Evolutionary conservation across 1,139 yeast species (phyloP), one percentile per base, ranked within the genome.

Genomic region (Saccharomyces hybrid): DNA sequence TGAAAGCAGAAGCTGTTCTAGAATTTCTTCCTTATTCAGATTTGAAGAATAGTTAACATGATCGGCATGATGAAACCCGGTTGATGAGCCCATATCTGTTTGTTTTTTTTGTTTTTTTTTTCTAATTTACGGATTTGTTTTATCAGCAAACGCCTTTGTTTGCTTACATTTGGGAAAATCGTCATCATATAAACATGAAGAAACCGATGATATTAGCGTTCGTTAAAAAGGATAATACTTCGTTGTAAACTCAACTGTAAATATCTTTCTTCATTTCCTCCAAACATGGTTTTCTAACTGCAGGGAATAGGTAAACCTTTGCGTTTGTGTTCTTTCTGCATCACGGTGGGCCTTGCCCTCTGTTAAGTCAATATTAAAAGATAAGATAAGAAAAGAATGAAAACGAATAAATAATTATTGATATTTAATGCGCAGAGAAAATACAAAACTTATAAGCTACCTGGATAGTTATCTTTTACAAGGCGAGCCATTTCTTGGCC

Each of bases 1-100:
- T 1, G 90, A 80, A 1, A 88, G 57, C 3, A 88, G 71, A 54
- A 75, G 76, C 56, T 83, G 80, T 19, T 19, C 44, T 9, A 38
- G 44, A 34, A 91, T 76, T 6, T 82, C 76, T 52, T 87, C 95
- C 32, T 70, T 67, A 60, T 82, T 84, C 51, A 76, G 65, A 1
- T 63, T 49, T 3, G 73, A 64, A 0, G 60, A 52, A 59, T 83
- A 82, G 44, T 76, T 74, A n/a, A 85, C 64, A 65, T 79, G 84
- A 47, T 84, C 88, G 0, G 95, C 91, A 69, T 88, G 95, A 61
- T 77, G 79, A 6, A 38, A 38, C 44, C 11, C 26, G 13, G 13
- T 11, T 14, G 44, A 38, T 19, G 44, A 19, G 11, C 44, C 44
- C 44, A 38, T 38, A 23, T 23, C 25, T 23, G 25, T 23, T 23